Evolutionary conservation across 768 basidiomycete species (phyloP), one percentile per base, ranked within the genome.

Genomic region (Pisolithus tinctorius): DNA sequence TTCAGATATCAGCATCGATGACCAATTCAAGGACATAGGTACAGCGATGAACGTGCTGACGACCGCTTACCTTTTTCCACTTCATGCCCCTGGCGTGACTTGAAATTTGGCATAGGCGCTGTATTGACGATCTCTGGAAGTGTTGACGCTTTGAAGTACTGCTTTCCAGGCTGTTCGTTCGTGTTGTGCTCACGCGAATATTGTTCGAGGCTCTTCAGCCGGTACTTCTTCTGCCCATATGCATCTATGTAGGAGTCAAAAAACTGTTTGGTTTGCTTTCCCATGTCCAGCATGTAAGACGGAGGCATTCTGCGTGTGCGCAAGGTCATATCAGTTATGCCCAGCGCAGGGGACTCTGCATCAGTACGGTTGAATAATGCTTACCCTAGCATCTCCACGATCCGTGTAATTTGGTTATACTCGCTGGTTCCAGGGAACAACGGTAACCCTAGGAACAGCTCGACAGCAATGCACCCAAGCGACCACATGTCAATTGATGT

Each of bases 401-500:
- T 98, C 52, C 96, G 78, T 20, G 91, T 93, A 49, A 98, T 78
- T 66, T 99, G 96, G 70, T 99, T 99, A 70, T 96, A 99, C 71
- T 99, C 96, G 74, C 93, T 96, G 34, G 96, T 98, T 23, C 96
- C 96, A 3, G 96, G 96, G 71, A 99, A 99, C 14, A 98, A 74
- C 7, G 96, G 96, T 48, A 99, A 67, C 6, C 96, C 96, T 43
- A 98, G 75, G 78, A 98, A 99, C 37, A 98, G 81, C 66, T 99
- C 96, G 27, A 98, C 95, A 5, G 94, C 96, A 54, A 99, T 99
- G 64, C 96, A 98, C 3, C 96, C 96, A 53, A 99, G 71, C 16
- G 91, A 94, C 96, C 96, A 99, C 93, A 99, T 97, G 68, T 99
- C 96, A 70, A 99, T 98, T 10, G 91, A 77, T 10, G 93, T 84